phyloP scores from a whole-genome alignment of 1,284 basidiomycete species.

The Dichomitus squalens region DNA sequence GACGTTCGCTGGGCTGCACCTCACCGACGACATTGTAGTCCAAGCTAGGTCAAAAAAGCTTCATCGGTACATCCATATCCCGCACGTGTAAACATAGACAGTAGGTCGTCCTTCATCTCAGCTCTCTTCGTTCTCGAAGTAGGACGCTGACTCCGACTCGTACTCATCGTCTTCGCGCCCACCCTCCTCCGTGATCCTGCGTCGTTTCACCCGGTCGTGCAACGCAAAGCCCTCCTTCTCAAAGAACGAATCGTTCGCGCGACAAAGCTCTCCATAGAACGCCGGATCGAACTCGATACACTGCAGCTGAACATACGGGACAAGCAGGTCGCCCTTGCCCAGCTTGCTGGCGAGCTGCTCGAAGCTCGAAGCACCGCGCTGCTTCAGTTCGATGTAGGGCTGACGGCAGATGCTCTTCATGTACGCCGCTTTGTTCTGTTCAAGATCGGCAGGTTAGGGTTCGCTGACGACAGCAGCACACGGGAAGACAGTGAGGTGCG shows the following conservation, averaged over 20 bases:
- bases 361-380: constrained; percentile 29
- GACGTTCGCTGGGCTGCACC: too few relatives aligned
- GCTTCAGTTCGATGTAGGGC: constrained; percentile 29
- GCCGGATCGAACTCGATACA: constrained; percentile 45
- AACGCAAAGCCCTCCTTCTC: background rate
- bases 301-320: constrained; percentile 47
- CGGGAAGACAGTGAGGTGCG: background rate
- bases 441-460: too few relatives aligned
- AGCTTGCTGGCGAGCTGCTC: constrained; percentile 39
- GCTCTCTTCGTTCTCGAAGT: background rate
- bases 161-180: background rate
- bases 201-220: background rate
- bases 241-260: constrained; percentile 15
- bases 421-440: background rate
- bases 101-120: background rate
- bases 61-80: too few relatives aligned
- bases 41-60: too few relatives aligned
- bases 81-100: too few relatives aligned
- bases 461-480: background rate
- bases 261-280: constrained; percentile 43
- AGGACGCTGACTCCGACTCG: background rate
- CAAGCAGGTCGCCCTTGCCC: constrained; percentile 38
- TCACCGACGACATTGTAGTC: too few relatives aligned
- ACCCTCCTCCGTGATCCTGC: too few relatives aligned
- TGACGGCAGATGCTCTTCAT: background rate